A percentile compares a stretch with the other conserved stretches of the same genome.
phyloP scores from a whole-genome alignment of 2,329 filamentous ascomycete species.

The Phoma herbarum region DNA sequence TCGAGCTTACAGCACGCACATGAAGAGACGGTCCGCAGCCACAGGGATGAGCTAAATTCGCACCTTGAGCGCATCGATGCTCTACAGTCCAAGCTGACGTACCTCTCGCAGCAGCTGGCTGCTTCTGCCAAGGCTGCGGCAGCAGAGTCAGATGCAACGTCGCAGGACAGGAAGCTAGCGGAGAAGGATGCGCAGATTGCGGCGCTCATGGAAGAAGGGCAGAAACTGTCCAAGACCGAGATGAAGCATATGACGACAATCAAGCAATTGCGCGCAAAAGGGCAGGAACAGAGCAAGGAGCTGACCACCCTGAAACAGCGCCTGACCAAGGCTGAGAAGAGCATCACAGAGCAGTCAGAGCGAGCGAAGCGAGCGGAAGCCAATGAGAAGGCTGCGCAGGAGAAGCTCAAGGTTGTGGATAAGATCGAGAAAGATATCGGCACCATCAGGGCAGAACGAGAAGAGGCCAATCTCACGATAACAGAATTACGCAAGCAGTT shows the following conservation, averaged over 20 bases:
- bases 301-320: constrained; percentile 65
- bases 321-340: constrained; percentile 71
- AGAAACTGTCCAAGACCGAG: constrained; percentile 85
- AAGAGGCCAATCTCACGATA: constrained; percentile 71
- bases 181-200: constrained; percentile 93
- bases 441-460: constrained; percentile 68
- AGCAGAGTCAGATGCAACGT: constrained; percentile 35
- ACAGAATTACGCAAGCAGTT: constrained; percentile 74
- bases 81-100: constrained; percentile 88
- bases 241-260: constrained; percentile 84
- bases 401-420: constrained; percentile 62
- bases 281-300: constrained; percentile 61
- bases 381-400: constrained; percentile 64
- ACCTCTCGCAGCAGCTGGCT: constrained; percentile 80
- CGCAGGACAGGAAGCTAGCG: constrained; percentile 76
- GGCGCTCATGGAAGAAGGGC: constrained; percentile 88
- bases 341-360: constrained; percentile 67
- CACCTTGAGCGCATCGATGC: constrained; percentile 93
- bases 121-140: constrained; percentile 77
- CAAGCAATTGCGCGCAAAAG: constrained; percentile 74
- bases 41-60: constrained; percentile 82
- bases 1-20: constrained; percentile 60
- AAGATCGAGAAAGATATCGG: constrained; percentile 67
- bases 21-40: constrained; percentile 63
- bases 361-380: constrained; percentile 69